Base-by-base conservation (phyloP, 768 basidiomycete genomes). In the Termitomyces sp. region DNA sequence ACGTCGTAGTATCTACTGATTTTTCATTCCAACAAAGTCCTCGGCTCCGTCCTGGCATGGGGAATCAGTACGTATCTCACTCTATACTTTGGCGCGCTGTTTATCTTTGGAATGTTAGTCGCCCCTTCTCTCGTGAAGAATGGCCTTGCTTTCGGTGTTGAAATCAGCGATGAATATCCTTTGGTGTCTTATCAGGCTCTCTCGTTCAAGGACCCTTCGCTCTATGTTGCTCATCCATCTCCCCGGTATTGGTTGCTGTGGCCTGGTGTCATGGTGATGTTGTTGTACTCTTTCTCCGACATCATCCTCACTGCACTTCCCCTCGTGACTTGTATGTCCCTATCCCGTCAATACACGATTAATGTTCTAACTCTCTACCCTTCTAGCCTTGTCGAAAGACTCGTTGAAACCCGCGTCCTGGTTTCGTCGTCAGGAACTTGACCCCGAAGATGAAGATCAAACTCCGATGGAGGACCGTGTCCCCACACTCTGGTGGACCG, bases 231-330 rank as follows among this genome's bases (percentile, higher is more conserved):
- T 29, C 63, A 64, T 0, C 83, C 84, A 1, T 86, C 83, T 25
- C 81, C 83, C 14, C 79, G 83, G 36, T 85, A 85, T 71, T 86
- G 85, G 86, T 74, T 86, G 52, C 71, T 86, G 40, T 86, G 84
- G 85, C 85, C 84, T 40, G 84, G 85, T 69, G 81, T 85, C 61
- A 68, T 86, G 51, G 76, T 86, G 72, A 86, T 87, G 83, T 73
- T 87, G 65, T 65, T 86, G 60, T 86, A 83, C 71, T 82, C 83
- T 50, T 83, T 85, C 68, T 76, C 80, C 38, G 84, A 86, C 60
- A 77, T 86, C 59, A 60, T 75, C 53, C 66, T 83, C 63, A 79
- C 72, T 64, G 64, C 79, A 48, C 62, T 71, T 6, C 78, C 80
- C 38, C 60, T 78, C 57, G 38, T 79, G 58, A 49, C 49, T n/a